Evolutionary conservation across 2,329 filamentous ascomycete species (phyloP), one percentile per base, ranked within the genome.

Genomic region (Talaromyces amestolkiae): DNA sequence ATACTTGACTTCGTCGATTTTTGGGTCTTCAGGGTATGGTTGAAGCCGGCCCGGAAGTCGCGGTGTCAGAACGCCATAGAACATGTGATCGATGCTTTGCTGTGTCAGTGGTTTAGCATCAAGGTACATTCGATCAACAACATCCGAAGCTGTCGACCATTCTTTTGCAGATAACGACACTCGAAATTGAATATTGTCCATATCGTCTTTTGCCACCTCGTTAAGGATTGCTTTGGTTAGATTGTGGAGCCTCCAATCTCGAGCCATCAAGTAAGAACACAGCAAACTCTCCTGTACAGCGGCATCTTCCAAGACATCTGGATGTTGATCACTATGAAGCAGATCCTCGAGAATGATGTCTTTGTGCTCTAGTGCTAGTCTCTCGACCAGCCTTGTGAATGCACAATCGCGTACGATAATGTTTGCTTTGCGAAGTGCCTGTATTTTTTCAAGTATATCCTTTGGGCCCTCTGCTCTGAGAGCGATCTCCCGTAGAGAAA

Each of bases 401-500:
- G 85, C 83, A 4, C 86, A 88, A 5, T 83, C 77, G 3, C 85
- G 83, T 33, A 92, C 80, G 0, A 82, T 80, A 35, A 97, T 90
- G 0, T 86, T 87, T 6, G 86, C 80, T 61, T 82, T 78, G 66
- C 85, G 80, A 3, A 97, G 80, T 63, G 87, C 83, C 31, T 82
- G 75, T 31, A 96, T 83, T 37, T 87, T 86, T 0, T 79, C 74
- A 27, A 82, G 72, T n/a, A 95, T 80, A 7, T 82, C 84, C 37
- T 83, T 78, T 0, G 86, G 75, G 10, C 84, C 83, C 1, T 80
- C 75, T 61, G 90, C 86, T 71, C 91, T 85, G 11, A 90, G 76
- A 3, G 89, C 91, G 75, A 97, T 87, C 54, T 93, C 89, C 69
- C 93, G 90, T 22, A 97, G 75, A 3, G 92, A 90, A 19, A 90